Conservation (phyloP, 768 basidiomycete species). For the Postia placenta region DNA sequence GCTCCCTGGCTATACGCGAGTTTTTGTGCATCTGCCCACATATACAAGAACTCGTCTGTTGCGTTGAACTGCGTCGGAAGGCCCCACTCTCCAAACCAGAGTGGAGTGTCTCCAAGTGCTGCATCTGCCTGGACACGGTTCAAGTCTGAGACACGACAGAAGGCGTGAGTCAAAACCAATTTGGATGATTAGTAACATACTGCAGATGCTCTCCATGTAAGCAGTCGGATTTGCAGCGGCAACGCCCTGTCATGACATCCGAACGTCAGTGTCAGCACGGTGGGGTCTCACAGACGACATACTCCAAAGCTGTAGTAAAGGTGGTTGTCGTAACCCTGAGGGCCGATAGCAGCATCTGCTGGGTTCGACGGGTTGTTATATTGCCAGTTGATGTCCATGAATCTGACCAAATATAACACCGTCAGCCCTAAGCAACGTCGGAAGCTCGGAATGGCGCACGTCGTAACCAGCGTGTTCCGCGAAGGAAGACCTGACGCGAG, state of each 20-base stretch:
- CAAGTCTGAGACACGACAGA: constrained; percentile 39
- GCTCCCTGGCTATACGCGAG: constrained; percentile 50
- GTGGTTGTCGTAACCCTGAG: constrained; percentile 75
- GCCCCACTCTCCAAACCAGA: constrained; percentile 57
- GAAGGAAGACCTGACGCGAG: constrained; percentile 9
- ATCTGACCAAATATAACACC: constrained; percentile 33
- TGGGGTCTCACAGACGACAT: neutral
- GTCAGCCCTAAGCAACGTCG: neutral
- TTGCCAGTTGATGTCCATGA: constrained; percentile 83
- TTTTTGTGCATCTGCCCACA: constrained; percentile 79
- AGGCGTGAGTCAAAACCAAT: no score
- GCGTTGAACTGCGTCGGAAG: constrained; percentile 61
- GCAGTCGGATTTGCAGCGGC: constrained; percentile 58
- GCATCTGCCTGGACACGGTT: constrained; percentile 45
- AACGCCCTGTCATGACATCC: constrained; percentile 46
- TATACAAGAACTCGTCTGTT: constrained; percentile 49
- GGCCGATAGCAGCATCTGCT: constrained; percentile 58
- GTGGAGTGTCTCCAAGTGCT: constrained; percentile 37
- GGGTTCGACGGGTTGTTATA: constrained; percentile 65
- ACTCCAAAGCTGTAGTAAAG: constrained; percentile 74
- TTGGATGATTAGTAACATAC: constrained; percentile 32
- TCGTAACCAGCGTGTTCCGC: constrained; percentile 30
- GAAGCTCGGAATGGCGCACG: constrained; percentile 19
- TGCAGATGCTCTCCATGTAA: constrained; percentile 65
- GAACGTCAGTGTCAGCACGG: neutral